phyloP scores from a whole-genome alignment of 1,284 basidiomycete species.

The Puccinia novopanici region DNA sequence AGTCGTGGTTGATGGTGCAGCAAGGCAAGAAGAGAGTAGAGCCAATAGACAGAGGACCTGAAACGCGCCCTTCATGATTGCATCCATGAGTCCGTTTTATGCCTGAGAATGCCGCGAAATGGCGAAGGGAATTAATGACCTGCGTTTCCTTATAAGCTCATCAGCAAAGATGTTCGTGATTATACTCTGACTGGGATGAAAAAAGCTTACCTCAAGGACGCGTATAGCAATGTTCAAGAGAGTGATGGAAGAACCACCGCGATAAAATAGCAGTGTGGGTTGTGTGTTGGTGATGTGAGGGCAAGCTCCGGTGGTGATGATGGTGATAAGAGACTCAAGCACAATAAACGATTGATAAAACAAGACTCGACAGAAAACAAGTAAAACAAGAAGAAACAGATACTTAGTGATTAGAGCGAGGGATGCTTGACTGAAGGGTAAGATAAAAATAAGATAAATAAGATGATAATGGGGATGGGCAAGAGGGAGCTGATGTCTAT shows the following conservation, averaged over 20 bases:
- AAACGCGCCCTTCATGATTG: slow-evolving; percentile 1
- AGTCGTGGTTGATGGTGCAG: slow-evolving; percentile 16
- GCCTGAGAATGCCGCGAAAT: not conserved
- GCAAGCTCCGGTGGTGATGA: not conserved
- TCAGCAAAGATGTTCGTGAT: not conserved
- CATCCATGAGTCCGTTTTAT: not conserved
- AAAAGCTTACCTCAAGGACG: slow-evolving; percentile 18
- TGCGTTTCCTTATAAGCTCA: not conserved
- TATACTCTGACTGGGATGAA: no score
- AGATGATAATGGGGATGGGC: slow-evolving; percentile 4
- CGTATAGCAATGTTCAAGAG: not conserved
- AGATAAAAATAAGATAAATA: not conserved
- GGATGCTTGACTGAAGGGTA: no score
- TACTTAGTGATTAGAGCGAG: slow-evolving; percentile 29
- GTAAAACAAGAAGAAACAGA: slow-evolving; percentile 29
- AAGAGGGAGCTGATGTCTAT: not conserved
- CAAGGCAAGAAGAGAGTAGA: slow-evolving; percentile 14
- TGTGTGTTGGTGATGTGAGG: not conserved
- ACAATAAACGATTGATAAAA: slow-evolving; percentile 21
- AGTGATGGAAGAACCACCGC: not conserved
- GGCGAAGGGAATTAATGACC: not conserved
- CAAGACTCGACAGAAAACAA: not conserved
- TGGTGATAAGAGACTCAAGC: not conserved
- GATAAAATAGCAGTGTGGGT: not conserved
- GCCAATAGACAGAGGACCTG: not conserved